Conservation (phyloP, 2,329 filamentous ascomycete genomes). For the Microdochium paspali region DNA sequence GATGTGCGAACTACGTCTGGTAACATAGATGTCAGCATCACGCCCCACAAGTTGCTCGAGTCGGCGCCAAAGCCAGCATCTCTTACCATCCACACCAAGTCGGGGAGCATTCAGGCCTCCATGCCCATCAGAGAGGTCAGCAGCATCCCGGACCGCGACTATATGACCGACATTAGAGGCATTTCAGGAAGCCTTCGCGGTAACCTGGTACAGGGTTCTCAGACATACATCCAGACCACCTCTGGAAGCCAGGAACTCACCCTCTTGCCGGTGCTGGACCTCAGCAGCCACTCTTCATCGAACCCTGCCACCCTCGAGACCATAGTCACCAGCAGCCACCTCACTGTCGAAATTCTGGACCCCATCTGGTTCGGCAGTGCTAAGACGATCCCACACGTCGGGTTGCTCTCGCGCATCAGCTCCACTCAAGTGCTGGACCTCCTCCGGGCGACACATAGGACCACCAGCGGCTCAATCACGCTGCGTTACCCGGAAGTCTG, state of each 20-base stretch:
- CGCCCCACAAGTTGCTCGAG: constrained; percentile 26
- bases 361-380: constrained; percentile 29
- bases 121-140: constrained; percentile 26
- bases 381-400: constrained; percentile 6
- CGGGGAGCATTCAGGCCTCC: constrained; percentile 29
- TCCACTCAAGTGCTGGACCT: constrained; percentile 21
- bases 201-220: constrained; percentile 27
- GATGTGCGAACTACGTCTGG: constrained; percentile 34
- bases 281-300: constrained; percentile 6
- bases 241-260: constrained; percentile 30
- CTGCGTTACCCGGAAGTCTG: constrained; percentile 38
- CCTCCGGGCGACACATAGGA: constrained; percentile 30
- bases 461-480: constrained; percentile 31
- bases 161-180: constrained; percentile 31
- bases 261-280: constrained; percentile 33
- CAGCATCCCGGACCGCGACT: constrained; percentile 34
- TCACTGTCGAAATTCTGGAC: constrained; percentile 28
- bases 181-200: constrained; percentile 33
- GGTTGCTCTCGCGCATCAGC: no score
- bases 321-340: constrained; percentile 31
- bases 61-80: constrained; percentile 25
- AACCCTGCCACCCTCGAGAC: constrained; percentile 26
- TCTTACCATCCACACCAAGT: constrained; percentile 30
- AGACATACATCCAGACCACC: constrained; percentile 24
- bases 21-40: constrained; percentile 27